Percentiles rank a stretch among this genome's conserved stretches.
Conservation (phyloP, 345 rosid species). For the Brassica carinata region DNA sequence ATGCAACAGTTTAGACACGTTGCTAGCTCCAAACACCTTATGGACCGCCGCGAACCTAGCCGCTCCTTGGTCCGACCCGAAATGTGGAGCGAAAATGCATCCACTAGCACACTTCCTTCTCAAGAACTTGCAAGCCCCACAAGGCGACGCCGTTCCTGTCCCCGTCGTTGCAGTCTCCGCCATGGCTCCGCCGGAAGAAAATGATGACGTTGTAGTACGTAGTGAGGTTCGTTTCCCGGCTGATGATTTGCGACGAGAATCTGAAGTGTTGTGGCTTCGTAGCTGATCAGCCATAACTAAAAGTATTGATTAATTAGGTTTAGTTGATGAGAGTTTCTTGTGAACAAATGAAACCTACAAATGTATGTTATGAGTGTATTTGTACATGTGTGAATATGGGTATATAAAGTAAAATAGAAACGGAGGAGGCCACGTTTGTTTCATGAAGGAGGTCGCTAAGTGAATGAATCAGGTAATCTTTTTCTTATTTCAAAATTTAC, state of each 20-base stretch:
- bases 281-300: constrained; percentile 55
- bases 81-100: constrained; percentile 86
- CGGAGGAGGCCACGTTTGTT: constrained; percentile 64
- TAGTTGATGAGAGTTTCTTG: constrained; percentile 31
- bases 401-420: constrained; percentile 48
- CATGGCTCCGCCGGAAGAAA: constrained; percentile 25
- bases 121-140: constrained; percentile 92
- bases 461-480: constrained; percentile 58
- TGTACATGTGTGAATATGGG: constrained; percentile 35
- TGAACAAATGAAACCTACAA: constrained; percentile 8
- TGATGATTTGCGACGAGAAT: constrained; percentile 51
- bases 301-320: constrained; percentile 13
- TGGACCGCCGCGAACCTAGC: constrained; percentile 84
- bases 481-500: constrained; percentile 3
- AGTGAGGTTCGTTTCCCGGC: constrained; percentile 32
- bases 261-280: constrained; percentile 45
- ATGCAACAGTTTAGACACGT: constrained; percentile 76
- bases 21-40: constrained; percentile 91
- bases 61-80: constrained; percentile 82
- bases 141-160: constrained; percentile 64
- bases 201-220: constrained; percentile 20
- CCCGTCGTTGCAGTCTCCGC: constrained; percentile 33
- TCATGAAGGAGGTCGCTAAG: constrained; percentile 75
- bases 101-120: constrained; percentile 78
- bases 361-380: constrained; percentile 9